phyloP scores from a whole-genome alignment of 2,329 filamentous ascomycete genomes.

The Epichloe gansuensis region DNA sequence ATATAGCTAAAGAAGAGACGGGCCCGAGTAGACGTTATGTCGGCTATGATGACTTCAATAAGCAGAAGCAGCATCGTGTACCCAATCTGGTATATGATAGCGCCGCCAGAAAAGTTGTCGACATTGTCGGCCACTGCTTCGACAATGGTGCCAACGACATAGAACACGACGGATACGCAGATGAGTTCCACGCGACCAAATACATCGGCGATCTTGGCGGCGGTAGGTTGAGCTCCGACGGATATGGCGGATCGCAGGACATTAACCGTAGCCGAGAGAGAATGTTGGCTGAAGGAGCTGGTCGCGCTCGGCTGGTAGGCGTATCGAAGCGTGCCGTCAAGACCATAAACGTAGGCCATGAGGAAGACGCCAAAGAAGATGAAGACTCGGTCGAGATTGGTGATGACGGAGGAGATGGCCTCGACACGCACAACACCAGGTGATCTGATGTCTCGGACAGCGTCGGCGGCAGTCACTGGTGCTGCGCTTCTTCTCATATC shows the following conservation, averaged over 20 bases:
- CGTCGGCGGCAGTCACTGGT: conserved; percentile 12
- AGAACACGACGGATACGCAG: conserved; percentile 36
- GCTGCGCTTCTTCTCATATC: neutral
- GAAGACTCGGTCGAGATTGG: conserved; percentile 36
- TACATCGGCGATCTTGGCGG: conserved; percentile 53
- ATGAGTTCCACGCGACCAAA: conserved; percentile 53
- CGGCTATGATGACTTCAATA: conserved; percentile 53
- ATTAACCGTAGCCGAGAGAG: conserved; percentile 44
- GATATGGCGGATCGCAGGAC: conserved; percentile 47
- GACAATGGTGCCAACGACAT: conserved; percentile 41
- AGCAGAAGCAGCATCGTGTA: conserved; percentile 47
- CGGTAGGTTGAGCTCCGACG: conserved; percentile 45
- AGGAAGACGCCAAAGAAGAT: conserved; percentile 52
- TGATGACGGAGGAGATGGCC: conserved; percentile 40
- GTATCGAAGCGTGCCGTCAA: conserved; percentile 45
- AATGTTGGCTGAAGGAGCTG: conserved; percentile 36
- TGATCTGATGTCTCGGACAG: conserved; percentile 23
- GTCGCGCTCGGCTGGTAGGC: conserved; percentile 45
- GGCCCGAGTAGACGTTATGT: conserved; percentile 54
- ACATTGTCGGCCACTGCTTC: conserved; percentile 45
- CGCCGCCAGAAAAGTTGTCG: conserved; percentile 39
- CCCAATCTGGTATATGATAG: conserved; percentile 55
- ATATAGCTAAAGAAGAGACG: conserved; percentile 51
- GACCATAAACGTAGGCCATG: conserved; percentile 50
- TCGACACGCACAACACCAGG: conserved; percentile 49